Evolutionary conservation across 1,284 basidiomycete genomes (phyloP).

Genomic region (Tetrapyrgos nigripes): DNA sequence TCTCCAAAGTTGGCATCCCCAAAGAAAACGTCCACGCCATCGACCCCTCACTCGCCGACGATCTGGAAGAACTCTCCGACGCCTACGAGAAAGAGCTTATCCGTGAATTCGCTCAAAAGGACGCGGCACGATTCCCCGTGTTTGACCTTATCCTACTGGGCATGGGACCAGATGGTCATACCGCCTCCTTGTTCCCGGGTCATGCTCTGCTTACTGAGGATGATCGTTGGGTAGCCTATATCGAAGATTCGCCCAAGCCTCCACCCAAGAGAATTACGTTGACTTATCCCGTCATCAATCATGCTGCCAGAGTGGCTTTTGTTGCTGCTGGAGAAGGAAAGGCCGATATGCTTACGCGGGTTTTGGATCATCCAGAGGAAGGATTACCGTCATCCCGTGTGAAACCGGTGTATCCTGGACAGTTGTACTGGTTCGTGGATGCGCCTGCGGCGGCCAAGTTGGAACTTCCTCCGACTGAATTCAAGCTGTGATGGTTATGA

Average conservation of each 20-base stretch:
- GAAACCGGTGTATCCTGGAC: constrained; percentile 80
- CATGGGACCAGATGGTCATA: constrained; percentile 96
- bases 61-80: constrained; percentile 90
- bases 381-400: constrained; percentile 88
- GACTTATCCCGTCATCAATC: constrained; percentile 93
- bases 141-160: constrained; percentile 96
- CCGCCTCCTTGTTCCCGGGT: constrained; percentile 93
- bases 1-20: constrained; percentile 87
- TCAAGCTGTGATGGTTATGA: constrained; percentile 58
- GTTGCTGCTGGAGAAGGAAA: constrained; percentile 89
- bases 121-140: constrained; percentile 91
- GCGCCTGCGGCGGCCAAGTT: constrained; percentile 77
- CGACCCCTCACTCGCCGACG: constrained; percentile 73
- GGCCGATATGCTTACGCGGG: constrained; percentile 74
- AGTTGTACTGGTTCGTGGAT: constrained; percentile 92
- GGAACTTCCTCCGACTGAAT: constrained; percentile 57
- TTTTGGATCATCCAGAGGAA: constrained; percentile 84
- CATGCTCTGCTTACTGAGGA: constrained; percentile 87
- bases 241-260: constrained; percentile 94
- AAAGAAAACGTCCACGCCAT: constrained; percentile 85
- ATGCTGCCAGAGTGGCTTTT: constrained; percentile 88
- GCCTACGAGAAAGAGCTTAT: constrained; percentile 95
- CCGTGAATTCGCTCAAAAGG: constrained; percentile 86
- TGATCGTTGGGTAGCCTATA: constrained; percentile 93
- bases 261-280: constrained; percentile 91